phyloP scores from a whole-genome alignment of 2,329 filamentous ascomycete genomes.

The Penicillium fuscoglaucum region DNA sequence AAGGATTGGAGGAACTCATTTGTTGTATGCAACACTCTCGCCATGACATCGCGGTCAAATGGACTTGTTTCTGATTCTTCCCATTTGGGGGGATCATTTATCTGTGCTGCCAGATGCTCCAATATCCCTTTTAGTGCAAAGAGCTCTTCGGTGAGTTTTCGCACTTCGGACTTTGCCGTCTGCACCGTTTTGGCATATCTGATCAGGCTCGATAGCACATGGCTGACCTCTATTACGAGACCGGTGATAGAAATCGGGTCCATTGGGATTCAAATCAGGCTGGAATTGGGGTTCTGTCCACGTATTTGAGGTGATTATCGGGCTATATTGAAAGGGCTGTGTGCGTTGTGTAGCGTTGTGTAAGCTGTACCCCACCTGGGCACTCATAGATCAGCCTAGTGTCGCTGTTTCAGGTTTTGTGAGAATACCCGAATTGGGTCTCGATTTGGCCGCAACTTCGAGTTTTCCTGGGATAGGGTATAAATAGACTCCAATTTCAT shows the following conservation, averaged over 20 bases:
- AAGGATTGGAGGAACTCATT: slow-evolving; percentile 18
- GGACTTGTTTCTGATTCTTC: slow-evolving; percentile 5
- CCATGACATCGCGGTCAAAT: slow-evolving; percentile 15
- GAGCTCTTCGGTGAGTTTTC: slow-evolving; percentile 21
- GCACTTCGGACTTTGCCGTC: slow-evolving; percentile 19
- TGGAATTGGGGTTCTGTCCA: not conserved
- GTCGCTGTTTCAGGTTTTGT: not conserved
- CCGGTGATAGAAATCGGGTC: slow-evolving; percentile 22
- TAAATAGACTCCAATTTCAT: not conserved
- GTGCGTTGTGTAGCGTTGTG: slow-evolving; percentile 2
- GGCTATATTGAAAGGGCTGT: not conserved
- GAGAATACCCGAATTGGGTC: not conserved
- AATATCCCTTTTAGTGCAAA: slow-evolving; percentile 23
- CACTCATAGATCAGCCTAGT: slow-evolving; percentile 3
- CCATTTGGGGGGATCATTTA: not conserved
- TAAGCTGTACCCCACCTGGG: slow-evolving; percentile 3
- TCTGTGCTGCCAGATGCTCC: slow-evolving; percentile 15
- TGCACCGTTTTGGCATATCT: slow-evolving; percentile 19
- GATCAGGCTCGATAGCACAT: slow-evolving; percentile 18
- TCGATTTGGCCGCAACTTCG: not conserved
- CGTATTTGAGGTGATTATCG: not conserved
- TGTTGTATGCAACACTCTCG: slow-evolving; percentile 14
- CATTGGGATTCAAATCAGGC: slow-evolving; percentile 4
- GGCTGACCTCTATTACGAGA: slow-evolving; percentile 18
- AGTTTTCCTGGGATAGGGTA: not conserved